Base-by-base conservation (phyloP, 306 rosid genomes). In the Quercus agrifolia region DNA sequence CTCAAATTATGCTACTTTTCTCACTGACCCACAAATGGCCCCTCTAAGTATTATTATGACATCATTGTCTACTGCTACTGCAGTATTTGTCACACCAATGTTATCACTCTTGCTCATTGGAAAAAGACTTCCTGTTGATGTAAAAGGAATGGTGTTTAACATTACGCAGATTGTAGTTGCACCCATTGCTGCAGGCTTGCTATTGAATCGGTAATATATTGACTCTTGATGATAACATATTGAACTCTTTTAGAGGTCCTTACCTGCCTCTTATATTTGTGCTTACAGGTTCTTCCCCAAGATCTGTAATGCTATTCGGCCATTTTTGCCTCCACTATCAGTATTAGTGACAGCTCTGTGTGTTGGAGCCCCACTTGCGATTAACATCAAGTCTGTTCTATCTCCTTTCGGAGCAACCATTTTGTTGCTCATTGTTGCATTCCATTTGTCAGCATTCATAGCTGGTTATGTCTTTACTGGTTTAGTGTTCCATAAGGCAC, bases 41-140 rank as follows among this genome's bases (percentile, higher is more conserved):
- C 97, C 97, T 27, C 85, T 94, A 72, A 94, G 97, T 88, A 92
- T 94, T 77, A 97, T 94, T 31, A 94, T 94, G 99, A 92, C 97
- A 69, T 94, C 97, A 14, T 59, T 94, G 80, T 94, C 99, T 74
- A 94, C 99, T 57, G 97, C 99, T 62, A 87, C 94, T 46, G 99
- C 99, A 1, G 99, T 91, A 74, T 76, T 94, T 15, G 85, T 92
- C 77, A 94, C 99, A 3, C 97, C 99, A 27, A 77, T 94, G 74
- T 85, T 94, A 46, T 91, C 96, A 2, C 86, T 94, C 63, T 74
- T 94, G 79, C 97, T 94, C 84, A 94, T 94, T 79, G 97, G 99
- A 77, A 94, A 90, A 90, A 92, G 90, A 86, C 73, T 94, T 81
- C 99, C 99, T 21, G 86, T 94, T 78, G 99, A 94, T 74, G 97